phyloP scores from a whole-genome alignment of 2,329 filamentous ascomycete genomes.

The Emmonsiellopsis sp. region DNA sequence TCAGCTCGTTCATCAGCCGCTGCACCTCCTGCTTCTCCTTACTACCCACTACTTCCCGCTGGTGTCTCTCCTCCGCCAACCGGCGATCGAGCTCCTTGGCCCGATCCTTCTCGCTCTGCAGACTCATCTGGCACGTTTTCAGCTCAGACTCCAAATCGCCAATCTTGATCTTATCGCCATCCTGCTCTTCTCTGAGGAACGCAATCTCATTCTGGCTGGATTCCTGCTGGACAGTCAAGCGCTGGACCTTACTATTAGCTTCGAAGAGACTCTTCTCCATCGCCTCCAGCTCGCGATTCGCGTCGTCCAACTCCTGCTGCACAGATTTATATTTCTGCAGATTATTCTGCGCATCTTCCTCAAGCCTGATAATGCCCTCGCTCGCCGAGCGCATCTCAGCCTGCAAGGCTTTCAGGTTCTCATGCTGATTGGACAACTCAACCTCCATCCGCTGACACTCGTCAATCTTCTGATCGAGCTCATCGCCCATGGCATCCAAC shows the following conservation, averaged over 20 bases:
- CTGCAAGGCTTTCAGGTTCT: conserved; percentile 86
- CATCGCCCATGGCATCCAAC: conserved; percentile 48
- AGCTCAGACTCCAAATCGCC: conserved; percentile 81
- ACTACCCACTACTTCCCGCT: conserved; percentile 75
- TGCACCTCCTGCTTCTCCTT: conserved; percentile 93
- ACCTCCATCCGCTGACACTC: conserved; percentile 61
- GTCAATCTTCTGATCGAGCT: conserved; percentile 61
- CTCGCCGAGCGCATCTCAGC: conserved; percentile 88
- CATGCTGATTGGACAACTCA: conserved; percentile 65
- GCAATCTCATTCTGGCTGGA: conserved; percentile 87
- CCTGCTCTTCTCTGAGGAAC: conserved; percentile 93
- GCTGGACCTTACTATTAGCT: conserved; percentile 75
- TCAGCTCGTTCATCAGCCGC: conserved; percentile 85
- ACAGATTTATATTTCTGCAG: conserved; percentile 69
- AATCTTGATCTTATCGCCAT: conserved; percentile 95
- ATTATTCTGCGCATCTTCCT: conserved; percentile 80
- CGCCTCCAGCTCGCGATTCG: conserved; percentile 77
- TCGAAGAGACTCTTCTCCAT: conserved; percentile 78
- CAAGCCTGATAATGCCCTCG: conserved; percentile 73
- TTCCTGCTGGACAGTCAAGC: conserved; percentile 83
- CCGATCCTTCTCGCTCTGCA: conserved; percentile 79
- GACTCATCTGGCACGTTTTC: conserved; percentile 63
- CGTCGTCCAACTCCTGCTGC: conserved; percentile 71
- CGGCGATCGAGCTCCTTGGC: conserved; percentile 61
- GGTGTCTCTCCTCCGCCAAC: conserved; percentile 70